Conservation (phyloP, 805 yeast species). For the Candida oleophila region DNA sequence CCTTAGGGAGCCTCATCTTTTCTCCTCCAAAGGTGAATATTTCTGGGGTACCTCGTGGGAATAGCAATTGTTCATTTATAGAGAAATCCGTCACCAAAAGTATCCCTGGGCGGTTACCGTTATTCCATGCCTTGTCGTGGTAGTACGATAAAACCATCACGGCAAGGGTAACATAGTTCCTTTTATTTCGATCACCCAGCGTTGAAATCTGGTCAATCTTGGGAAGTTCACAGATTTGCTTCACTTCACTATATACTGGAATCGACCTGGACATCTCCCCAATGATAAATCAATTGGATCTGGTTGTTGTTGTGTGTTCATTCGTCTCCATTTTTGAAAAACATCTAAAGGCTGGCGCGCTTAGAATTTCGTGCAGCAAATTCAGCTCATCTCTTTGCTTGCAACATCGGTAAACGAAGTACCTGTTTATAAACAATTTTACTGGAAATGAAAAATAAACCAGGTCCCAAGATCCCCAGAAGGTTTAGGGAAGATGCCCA, state of each 20-base stretch:
- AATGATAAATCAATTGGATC: no score
- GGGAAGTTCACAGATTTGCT: constrained; percentile 8
- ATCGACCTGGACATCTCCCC: no score
- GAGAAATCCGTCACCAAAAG: constrained; percentile 15
- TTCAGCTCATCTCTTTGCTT: no score
- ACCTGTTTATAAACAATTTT: no score
- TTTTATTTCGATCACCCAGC: not conserved
- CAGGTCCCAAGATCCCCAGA: constrained; percentile 6
- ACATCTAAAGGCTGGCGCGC: no score
- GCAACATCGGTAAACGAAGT: no score
- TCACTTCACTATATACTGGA: not conserved
- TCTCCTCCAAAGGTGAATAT: constrained; percentile 4
- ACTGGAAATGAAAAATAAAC: not conserved
- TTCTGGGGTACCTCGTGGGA: constrained; percentile 10
- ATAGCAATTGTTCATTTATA: constrained; percentile 1
- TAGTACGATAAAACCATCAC: constrained; percentile 11
- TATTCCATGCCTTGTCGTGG: constrained; percentile 8
- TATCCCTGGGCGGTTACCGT: constrained; percentile 10
- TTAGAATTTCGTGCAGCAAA: no score
- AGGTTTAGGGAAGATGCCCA: constrained; percentile 6
- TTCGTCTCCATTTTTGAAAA: no score
- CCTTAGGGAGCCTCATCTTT: constrained; percentile 3
- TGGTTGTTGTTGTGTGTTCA: no score
- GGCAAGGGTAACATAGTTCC: constrained; percentile 11
- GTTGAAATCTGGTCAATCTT: constrained; percentile 1